A percentile compares a stretch with the other conserved stretches of the same genome.
Evolutionary conservation across 352 stramenopile genomes (phyloP).

Genomic region (Phytophthora pisi): DNA sequence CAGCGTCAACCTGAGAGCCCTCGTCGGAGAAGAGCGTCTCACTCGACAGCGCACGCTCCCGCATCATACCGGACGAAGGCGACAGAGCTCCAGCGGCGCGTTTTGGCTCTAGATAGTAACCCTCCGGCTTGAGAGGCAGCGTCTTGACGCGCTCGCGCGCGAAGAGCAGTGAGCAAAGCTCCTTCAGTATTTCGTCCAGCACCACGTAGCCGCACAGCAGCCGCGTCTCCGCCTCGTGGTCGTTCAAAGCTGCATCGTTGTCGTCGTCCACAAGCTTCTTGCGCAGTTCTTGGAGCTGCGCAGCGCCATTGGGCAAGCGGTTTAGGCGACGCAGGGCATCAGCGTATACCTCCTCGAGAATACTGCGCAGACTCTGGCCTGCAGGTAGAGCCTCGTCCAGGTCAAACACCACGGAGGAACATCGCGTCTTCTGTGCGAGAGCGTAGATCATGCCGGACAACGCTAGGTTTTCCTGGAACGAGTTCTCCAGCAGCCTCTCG

Average conservation of each 20-base stretch:
- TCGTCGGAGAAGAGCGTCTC: slow-evolving; percentile 57
- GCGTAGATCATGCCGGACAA: slow-evolving; percentile 77
- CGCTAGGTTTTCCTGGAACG: slow-evolving; percentile 83
- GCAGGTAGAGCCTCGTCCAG: slow-evolving; percentile 41
- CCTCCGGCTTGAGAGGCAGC: slow-evolving; percentile 80
- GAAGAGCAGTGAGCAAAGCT: slow-evolving; percentile 84
- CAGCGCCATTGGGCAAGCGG: slow-evolving; percentile 56
- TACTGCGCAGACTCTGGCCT: slow-evolving; percentile 65
- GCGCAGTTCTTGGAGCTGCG: slow-evolving; percentile 55
- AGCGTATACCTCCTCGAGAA: slow-evolving; percentile 83
- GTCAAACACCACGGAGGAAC: slow-evolving; percentile 60
- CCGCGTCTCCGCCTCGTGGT: slow-evolving; percentile 68
- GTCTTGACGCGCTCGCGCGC: slow-evolving; percentile 73
- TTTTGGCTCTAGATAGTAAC: slow-evolving; percentile 84
- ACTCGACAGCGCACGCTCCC: slow-evolving; percentile 36
- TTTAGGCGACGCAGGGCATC: slow-evolving; percentile 69
- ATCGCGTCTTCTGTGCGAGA: slow-evolving; percentile 71
- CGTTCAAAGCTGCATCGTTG: slow-evolving; percentile 64
- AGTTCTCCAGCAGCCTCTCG: slow-evolving; percentile 81
- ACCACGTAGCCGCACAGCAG: slow-evolving; percentile 80
- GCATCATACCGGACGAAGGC: slow-evolving; percentile 28
- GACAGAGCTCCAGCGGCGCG: slow-evolving; percentile 35
- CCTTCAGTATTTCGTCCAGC: slow-evolving; percentile 86
- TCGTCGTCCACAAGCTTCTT: slow-evolving; percentile 71
- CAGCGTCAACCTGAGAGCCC: slow-evolving; percentile 35